A percentile compares a stretch with the other conserved stretches of the same genome.
These are phyloP conservation scores for Asterochloris erici DNA, from an alignment of 139 green algal species.

Conservation along the genomic window DNA sequence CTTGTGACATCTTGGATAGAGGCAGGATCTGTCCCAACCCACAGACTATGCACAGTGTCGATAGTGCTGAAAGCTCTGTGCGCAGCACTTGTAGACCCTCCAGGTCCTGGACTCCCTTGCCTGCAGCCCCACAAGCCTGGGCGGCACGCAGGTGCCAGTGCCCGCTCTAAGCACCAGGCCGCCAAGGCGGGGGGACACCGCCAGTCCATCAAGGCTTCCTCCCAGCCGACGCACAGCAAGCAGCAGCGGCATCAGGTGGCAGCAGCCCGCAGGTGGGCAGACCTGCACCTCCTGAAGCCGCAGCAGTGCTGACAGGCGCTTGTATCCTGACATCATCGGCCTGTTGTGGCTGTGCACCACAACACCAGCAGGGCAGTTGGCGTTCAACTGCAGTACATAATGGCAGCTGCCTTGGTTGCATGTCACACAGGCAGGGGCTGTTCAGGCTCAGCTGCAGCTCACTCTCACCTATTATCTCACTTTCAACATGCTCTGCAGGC, in stretches of 20 bases:
- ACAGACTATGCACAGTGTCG: neutral
- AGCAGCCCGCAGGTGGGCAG: neutral
- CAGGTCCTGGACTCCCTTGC: neutral
- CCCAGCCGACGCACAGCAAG: neutral
- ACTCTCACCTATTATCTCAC: too few species aligned
- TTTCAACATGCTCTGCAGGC: too few species aligned
- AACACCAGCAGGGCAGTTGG: neutral
- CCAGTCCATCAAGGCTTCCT: conserved; percentile 48
- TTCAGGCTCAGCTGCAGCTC: too few species aligned
- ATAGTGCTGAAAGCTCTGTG: neutral
- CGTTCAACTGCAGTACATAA: neutral
- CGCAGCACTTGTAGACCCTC: neutral
- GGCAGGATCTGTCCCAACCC: neutral
- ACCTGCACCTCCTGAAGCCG: neutral
- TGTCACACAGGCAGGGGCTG: too few species aligned
- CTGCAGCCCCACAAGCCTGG: conserved; percentile 79
- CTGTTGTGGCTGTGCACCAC: neutral
- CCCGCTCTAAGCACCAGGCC: conserved; percentile 62
- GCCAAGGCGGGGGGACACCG: conserved; percentile 51
- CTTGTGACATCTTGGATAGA: neutral
- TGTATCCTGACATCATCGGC: neutral
- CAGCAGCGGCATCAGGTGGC: neutral
- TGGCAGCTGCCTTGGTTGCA: neutral
- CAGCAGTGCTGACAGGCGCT: neutral
- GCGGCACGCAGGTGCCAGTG: conserved; percentile 60